Evolutionary conservation across 2,329 filamentous ascomycete genomes (phyloP), one percentile per base, ranked within the genome.

Genomic region (Hyphodiscus sp.): DNA sequence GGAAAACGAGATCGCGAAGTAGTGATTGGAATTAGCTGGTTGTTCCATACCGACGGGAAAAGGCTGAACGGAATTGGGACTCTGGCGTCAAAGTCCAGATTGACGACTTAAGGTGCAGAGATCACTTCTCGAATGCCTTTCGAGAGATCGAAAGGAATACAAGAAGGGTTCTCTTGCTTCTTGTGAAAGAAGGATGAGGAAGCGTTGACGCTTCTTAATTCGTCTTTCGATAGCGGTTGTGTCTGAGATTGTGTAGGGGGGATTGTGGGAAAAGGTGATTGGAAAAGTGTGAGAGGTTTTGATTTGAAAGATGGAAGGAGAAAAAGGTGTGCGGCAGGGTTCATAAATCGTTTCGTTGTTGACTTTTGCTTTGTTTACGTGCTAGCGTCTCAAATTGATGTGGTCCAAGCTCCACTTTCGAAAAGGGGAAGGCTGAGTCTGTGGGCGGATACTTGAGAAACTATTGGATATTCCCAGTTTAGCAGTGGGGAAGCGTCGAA

Each of bases 81-180:
- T 78, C 91, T 89, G 79, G 91, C 91, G 88, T 96, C 91, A 94
- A 95, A 96, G 89, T 96, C 91, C 91, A 96, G 91, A 81, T 90
- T 96, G 89, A 79, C 89, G 87, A 87, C 87, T 84, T 77, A 73
- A 74, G 74, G 76, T 77, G 83, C 75, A 74, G 76, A 78, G 73
- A 75, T 56, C 82, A 80, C 79, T 83, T 85, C 85, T 89, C 82
- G 81, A 83, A 83, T 73, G 72, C 77, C 76, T 76, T 76, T 76
- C 76, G 74, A 78, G 59, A 60, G 74, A 71, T 73, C 80, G 80
- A 83, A 83, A 83, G 81, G 81, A 83, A 78, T 79, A 80, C 75
- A 83, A 83, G 80, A 83, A 83, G 74, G 73, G 74, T 78, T 75
- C 78, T 81, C 78, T 80, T 77, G 79, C 79, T 82, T 78, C 77